Evolutionary conservation across 2,329 filamentous ascomycete genomes (phyloP).

Genomic region (Fusarium nurragi): DNA sequence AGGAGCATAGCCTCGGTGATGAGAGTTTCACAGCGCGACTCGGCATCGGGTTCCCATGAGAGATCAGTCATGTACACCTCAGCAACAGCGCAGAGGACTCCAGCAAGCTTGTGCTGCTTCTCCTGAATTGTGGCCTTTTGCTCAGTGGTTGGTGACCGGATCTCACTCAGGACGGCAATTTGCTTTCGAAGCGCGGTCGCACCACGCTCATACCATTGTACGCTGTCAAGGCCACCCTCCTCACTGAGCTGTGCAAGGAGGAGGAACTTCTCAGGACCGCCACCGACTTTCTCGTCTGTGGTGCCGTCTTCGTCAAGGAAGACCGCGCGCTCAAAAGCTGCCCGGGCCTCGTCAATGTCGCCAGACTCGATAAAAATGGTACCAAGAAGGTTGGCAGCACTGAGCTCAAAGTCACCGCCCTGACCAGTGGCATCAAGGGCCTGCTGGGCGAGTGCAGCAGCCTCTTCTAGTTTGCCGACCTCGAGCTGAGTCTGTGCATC

Average conservation of each 20-base stretch:
- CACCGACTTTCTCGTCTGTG: conserved; percentile 75
- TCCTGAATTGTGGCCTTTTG: conserved; percentile 63
- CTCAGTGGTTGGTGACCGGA: conserved; percentile 50
- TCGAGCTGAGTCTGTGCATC: conserved; percentile 56
- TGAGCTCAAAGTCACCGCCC: conserved; percentile 63
- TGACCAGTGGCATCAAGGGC: conserved; percentile 57
- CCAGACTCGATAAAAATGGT: conserved; percentile 86
- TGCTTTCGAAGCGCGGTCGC: conserved; percentile 76
- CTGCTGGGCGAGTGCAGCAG: conserved; percentile 52
- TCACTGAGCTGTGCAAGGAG: conserved; percentile 92
- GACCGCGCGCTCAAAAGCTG: conserved; percentile 77
- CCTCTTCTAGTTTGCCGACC: conserved; percentile 55
- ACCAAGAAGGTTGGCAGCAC: conserved; percentile 78
- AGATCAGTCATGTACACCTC: conserved; percentile 99
- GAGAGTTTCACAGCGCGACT: conserved; percentile 84
- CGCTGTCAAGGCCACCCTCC: conserved; percentile 72
- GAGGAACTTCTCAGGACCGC: conserved; percentile 92
- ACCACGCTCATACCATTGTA: conserved; percentile 75
- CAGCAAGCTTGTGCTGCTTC: conserved; percentile 83
- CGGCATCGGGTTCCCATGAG: conserved; percentile 91
- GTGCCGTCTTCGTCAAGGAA: conserved; percentile 79
- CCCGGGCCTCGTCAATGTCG: conserved; percentile 78
- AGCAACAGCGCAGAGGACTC: conserved; percentile 90
- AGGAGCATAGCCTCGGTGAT: conserved; percentile 91
- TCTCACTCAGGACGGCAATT: conserved; percentile 70